phyloP scores from a whole-genome alignment of 2,329 filamentous ascomycete genomes.

The Phaeosphaeria sp. region DNA sequence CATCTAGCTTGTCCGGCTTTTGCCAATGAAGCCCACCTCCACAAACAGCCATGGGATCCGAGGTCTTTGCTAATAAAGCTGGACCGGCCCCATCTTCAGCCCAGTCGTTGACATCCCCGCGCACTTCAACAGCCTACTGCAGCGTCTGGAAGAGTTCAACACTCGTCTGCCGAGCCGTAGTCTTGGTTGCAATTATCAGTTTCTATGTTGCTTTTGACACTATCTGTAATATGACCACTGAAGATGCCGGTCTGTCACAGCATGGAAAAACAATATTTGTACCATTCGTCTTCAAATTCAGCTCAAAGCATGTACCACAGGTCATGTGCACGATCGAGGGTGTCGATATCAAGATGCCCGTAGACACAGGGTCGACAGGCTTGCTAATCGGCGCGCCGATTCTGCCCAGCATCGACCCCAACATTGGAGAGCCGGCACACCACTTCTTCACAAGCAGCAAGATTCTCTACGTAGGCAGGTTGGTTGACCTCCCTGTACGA shows the following conservation, averaged over 20 bases:
- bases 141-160: slow-evolving; percentile 24
- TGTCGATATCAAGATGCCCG: slow-evolving; percentile 37
- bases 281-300: slow-evolving; percentile 39
- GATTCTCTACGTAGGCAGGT: slow-evolving; percentile 41
- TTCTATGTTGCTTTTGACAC: slow-evolving; percentile 12
- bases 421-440: slow-evolving; percentile 34
- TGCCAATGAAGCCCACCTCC: slow-evolving; percentile 11
- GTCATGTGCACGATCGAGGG: slow-evolving; percentile 37
- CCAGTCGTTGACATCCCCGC: slow-evolving; percentile 1
- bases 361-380: slow-evolving; percentile 46
- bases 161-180: slow-evolving; percentile 19
- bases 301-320: slow-evolving; percentile 29
- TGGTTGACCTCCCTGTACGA: slow-evolving; percentile 34
- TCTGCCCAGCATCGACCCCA: slow-evolving; percentile 32
- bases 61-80: slow-evolving; percentile 11
- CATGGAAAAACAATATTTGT: slow-evolving; percentile 39
- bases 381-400: slow-evolving; percentile 41
- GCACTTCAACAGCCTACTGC: slow-evolving; percentile 22
- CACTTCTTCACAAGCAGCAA: slow-evolving; percentile 45
- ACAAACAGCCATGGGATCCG: slow-evolving; percentile 29
- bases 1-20: slow-evolving; percentile 3
- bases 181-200: slow-evolving; percentile 12
- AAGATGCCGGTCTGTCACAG: slow-evolving; percentile 15
- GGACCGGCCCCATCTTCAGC: slow-evolving; percentile 5
- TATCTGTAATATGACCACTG: slow-evolving; percentile 15